A percentile compares a stretch with the other conserved stretches of the same genome.
phyloP scores from a whole-genome alignment of 2,329 filamentous ascomycete genomes.

The Aspergillus udagawae region DNA sequence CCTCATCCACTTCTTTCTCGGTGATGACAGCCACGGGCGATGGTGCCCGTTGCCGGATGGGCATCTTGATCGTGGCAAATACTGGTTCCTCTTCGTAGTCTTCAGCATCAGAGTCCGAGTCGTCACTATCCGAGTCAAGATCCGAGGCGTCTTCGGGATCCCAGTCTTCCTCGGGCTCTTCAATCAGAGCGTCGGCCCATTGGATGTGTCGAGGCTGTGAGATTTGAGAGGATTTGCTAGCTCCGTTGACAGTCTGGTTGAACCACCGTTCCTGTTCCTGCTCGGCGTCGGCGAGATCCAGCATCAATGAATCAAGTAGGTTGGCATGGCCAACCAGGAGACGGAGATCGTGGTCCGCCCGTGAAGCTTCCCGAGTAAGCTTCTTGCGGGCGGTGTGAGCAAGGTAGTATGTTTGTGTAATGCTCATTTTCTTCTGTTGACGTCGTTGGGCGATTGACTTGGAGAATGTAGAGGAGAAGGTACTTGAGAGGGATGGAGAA shows the following conservation, averaged over 20 bases:
- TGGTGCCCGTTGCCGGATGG: constrained; percentile 26
- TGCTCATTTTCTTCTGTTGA: constrained; percentile 83
- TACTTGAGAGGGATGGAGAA: constrained; percentile 22
- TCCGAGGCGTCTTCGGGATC: constrained; percentile 61
- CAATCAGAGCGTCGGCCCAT: constrained; percentile 77
- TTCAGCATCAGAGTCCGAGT: constrained; percentile 45
- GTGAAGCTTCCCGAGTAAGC: constrained; percentile 87
- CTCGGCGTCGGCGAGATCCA: constrained; percentile 87
- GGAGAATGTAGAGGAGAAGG: constrained; percentile 36
- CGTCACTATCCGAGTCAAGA: constrained; percentile 53
- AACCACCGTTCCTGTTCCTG: constrained; percentile 96
- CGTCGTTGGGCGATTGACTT: constrained; percentile 36
- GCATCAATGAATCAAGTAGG: constrained; percentile 92
- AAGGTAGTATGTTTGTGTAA: constrained; percentile 97
- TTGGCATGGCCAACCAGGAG: constrained; percentile 97
- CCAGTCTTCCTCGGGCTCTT: constrained; percentile 70
- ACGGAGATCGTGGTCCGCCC: constrained; percentile 88
- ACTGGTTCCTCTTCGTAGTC: constrained; percentile 18
- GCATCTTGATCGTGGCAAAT: constrained; percentile 37
- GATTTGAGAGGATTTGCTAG: constrained; percentile 47
- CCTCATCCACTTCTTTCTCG: constrained; percentile 27
- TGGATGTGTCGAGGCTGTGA: constrained; percentile 70
- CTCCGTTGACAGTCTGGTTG: constrained; percentile 86
- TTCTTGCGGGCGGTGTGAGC: constrained; percentile 95
- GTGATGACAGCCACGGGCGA: constrained; percentile 29